Base-by-base conservation (phyloP, 2,329 filamentous ascomycete species). In the Alternaria solani region DNA sequence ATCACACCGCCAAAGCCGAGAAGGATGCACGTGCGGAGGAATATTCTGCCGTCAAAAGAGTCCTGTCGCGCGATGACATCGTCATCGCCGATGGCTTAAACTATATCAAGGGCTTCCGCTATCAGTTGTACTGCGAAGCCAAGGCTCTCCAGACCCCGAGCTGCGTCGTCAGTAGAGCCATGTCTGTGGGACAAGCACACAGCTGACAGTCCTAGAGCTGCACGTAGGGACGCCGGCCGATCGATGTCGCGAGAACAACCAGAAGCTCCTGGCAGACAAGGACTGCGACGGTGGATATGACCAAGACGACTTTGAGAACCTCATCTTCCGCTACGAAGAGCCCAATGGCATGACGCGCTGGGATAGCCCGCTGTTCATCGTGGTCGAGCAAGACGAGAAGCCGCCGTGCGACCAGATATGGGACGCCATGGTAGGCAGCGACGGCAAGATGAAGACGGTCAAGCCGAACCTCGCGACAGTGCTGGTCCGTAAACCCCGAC, bases 51-150 rank as follows among this genome's bases (percentile, higher is more conserved):
- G 89, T 94, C 46, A 94, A 94, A 82, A 85, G 92, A 43, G 85
- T 89, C 49, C 83, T 96, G 30, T 88, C 86, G 61, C 86, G 88
- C 57, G 87, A 88, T 70, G 90, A 92, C 72, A 88, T 96, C 59
- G 91, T 95, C 53, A 87, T 96, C 47, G 86, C 93, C 16, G 92
- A 96, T 75, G 88, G 89, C 1, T 81, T 92, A 61, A 95, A 95
- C 79, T 96, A 95, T 79, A 96, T 96, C 81, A 95, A 95, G 78
- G 92, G 92, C 38, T 95, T 91, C 87, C 85, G 92, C 49, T 96
- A 96, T 76, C 92, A 96, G 82, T 82, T 96, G 23, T 90, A 90
- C 77, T 94, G 92, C 81, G 92, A 95, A 79, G 88, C 92, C 38
- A 95, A 95, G 79, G 92, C 92, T 48, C 81, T 91, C 55, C 82